Evolutionary conservation across 2,329 filamentous ascomycete species (phyloP), one percentile per base, ranked within the genome.

Genomic region (Plectosphaerella sp.): DNA sequence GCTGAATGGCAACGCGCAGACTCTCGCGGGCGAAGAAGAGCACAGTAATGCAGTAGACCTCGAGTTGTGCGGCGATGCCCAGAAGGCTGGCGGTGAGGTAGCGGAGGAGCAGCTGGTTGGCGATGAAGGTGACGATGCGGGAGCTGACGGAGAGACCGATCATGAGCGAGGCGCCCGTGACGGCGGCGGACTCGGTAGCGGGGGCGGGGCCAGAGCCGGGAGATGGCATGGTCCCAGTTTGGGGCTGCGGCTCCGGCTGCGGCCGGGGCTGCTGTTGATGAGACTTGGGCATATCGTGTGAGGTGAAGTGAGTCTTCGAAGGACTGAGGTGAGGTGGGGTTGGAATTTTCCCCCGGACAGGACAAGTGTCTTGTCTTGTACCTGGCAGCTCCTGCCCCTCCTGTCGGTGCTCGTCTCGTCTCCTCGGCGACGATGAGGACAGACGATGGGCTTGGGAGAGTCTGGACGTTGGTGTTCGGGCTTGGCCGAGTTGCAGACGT

Each of bases 1-100:
- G 81, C 70, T 97, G 93, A 36, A 96, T 83, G 24, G 93, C 91
- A n/a, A 96, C 87, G 15, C 94, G 87, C 47, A 97, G 74, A 62
- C 88, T 93, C 71, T 99, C 94, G 39, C 94, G 82, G 0, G 94
- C 88, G 64, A 99, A 97, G 69, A 96, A 97, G 1, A 99, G 79
- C n/a, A 95, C 86, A 0, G 91, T 91, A 45, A 96, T 87, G 54
- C 93, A 92, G 68, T 92, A 97, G 1, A 97, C 84, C 62, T 99
- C 94, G 3, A 99, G 80, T 67, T 97, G 94, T 0, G 92, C 87
- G 2, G 92, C 88, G 5, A 96, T 78, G 6, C 93, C 94, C 1
- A 99, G 80, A 0, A 95, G 78, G 53, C 87, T 82, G 0, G 94
- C 92, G 1, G 91, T 96, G 45, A 97, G 75, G 66, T 89, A 93